Percentiles rank a stretch among this genome's conserved stretches.
Conservation (phyloP, 108 stramenopile species). For the Cylindrotheca fusiformis region DNA sequence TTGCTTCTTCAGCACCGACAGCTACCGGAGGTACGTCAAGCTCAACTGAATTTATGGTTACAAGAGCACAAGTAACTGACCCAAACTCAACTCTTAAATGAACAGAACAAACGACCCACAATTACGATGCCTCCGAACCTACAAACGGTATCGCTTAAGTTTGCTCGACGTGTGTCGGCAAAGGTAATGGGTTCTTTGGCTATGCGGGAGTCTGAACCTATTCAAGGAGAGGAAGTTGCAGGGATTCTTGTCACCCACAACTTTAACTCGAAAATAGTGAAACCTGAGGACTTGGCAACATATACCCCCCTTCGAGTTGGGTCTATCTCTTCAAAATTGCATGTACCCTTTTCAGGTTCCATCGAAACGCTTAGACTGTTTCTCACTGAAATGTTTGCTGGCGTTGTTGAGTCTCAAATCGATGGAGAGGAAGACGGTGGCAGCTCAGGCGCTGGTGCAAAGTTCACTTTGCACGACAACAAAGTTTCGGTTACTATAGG, state of each 20-base stretch:
- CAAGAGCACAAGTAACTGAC: neutral
- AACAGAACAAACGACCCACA: constrained; percentile 75
- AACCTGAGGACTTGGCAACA: constrained; percentile 80
- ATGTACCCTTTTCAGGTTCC: constrained; percentile 85
- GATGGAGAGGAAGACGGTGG: constrained; percentile 29
- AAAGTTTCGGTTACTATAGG: constrained; percentile 66
- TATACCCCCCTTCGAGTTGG: constrained; percentile 90
- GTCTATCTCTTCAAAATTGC: constrained; percentile 76
- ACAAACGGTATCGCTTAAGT: constrained; percentile 81
- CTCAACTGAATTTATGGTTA: neutral
- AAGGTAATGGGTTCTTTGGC: constrained; percentile 89
- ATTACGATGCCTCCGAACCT: constrained; percentile 88
- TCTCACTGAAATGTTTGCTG: constrained; percentile 80
- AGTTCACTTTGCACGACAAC: constrained; percentile 66
- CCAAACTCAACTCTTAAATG: neutral
- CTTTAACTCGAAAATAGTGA: constrained; percentile 76
- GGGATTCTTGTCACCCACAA: constrained; percentile 88
- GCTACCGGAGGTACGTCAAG: constrained; percentile 53
- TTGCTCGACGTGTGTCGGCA: constrained; percentile 83
- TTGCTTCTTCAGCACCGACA: constrained; percentile 79
- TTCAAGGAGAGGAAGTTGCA: constrained; percentile 67
- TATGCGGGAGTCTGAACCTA: constrained; percentile 38
- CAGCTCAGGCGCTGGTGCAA: constrained; percentile 14
- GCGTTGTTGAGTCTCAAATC: constrained; percentile 44
- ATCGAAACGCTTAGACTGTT: constrained; percentile 71